Base-by-base conservation (phyloP, 768 basidiomycete genomes). In the Tephrocybe sp. region DNA sequence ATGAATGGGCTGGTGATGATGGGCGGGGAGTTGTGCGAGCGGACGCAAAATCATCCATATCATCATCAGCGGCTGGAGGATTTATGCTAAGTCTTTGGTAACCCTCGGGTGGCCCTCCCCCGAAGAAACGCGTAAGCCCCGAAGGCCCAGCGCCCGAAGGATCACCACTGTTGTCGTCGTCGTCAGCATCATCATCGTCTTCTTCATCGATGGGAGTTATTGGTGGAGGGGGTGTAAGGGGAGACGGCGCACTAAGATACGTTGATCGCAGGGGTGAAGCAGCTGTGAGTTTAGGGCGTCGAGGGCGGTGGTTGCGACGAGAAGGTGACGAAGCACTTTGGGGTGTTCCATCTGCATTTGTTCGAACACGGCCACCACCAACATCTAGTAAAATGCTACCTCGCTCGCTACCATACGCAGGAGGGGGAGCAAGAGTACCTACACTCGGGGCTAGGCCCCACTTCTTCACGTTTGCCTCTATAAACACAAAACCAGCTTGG, bases 401-500 rank as follows among this genome's bases (percentile, higher is more conserved):
- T 10, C 94, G 80, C 67, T 99, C 97, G 60, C 90, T 93, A 14
- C 97, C 97, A 68, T 98, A 98, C 0, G 97, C 95, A 5, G 97
- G 97, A 23, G 97, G 97, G 13, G 97, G 97, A 1, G 96, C 96
- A 9, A 98, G 78, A 0, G 97, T 98, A 41, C 97, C 97, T 12
- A 95, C 87, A 65, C 94, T 97, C 7, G 97, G 97, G 31, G 97
- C 97, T 30, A 98, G 71, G 14, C 97, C 97, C 97, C 97, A 99
- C 67, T 98, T 98, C 79, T 99, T 99, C 55, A 99, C 97, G 64
- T 99, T 98, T 31, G 97, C 97, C 71, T 99, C 97, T 62, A 99
- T 98, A 61, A 97, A 98, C 34, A 98, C 97, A 65, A 99, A 99
- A 4, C 97, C 97, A 4, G 92, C 87, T 70, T 98, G 97, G 7